These are phyloP conservation scores for Cunninghamia lanceolata DNA, from an alignment of 75 land plant genomes.

Conservation along the genomic window DNA sequence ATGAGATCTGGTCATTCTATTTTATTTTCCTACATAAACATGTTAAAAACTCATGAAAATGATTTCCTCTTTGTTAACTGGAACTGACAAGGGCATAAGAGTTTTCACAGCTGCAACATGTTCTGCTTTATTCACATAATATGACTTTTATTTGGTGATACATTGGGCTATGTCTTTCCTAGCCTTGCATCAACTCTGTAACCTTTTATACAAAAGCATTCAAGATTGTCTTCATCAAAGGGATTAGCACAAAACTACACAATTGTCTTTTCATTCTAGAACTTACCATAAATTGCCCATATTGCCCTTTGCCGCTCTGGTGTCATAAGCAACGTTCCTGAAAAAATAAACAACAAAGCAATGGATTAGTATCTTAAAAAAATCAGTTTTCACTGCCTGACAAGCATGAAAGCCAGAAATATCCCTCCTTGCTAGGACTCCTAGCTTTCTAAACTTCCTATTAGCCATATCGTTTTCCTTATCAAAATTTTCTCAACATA, in stretches of 20 bases:
- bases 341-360: conserved; percentile 6
- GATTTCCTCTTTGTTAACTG: neutral
- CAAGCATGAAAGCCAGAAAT: neutral
- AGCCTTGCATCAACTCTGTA: neutral
- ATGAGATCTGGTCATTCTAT: neutral
- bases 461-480: neutral
- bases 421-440: neutral
- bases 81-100: neutral
- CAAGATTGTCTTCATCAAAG: neutral
- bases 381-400: neutral
- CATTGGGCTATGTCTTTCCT: neutral
- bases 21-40: neutral
- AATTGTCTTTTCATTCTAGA: neutral
- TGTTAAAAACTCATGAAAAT: neutral
- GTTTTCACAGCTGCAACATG: neutral
- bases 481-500: neutral
- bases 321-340: conserved; percentile 78
- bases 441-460: neutral
- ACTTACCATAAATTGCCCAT: conserved; percentile 78
- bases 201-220: neutral
- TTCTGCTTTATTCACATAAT: neutral
- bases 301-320: conserved; percentile 63
- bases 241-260: neutral
- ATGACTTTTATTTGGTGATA: neutral
- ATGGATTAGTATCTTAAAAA: neutral